Conservation (phyloP, 2,329 filamentous ascomycete genomes). For the Calonectria crousiana region DNA sequence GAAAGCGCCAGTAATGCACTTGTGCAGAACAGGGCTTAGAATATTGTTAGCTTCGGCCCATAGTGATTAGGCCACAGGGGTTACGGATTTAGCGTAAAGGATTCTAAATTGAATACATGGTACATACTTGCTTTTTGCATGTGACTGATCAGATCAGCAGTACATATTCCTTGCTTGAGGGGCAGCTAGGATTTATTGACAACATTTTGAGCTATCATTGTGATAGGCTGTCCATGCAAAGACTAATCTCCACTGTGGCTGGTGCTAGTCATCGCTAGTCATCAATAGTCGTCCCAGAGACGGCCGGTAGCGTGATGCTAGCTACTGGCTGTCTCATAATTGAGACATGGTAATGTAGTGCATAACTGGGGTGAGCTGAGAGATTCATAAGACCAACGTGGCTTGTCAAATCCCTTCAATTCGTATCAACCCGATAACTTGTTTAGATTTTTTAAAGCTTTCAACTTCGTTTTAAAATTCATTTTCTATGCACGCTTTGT, state of each 20-base stretch:
- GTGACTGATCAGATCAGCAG: too few species aligned
- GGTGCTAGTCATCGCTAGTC: background rate
- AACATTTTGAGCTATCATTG: too few species aligned
- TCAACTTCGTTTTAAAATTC: background rate
- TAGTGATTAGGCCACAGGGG: too few species aligned
- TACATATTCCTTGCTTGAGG: too few species aligned
- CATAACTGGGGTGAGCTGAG: background rate
- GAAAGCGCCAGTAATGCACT: too few species aligned
- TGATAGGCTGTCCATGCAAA: too few species aligned
- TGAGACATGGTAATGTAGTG: background rate
- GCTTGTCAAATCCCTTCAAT: background rate
- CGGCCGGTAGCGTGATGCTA: background rate
- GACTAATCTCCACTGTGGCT: background rate
- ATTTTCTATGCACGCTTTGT: background rate
- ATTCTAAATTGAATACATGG: too few species aligned
- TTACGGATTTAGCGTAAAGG: too few species aligned
- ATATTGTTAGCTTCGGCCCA: too few species aligned
- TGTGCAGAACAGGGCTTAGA: too few species aligned
- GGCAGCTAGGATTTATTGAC: too few species aligned
- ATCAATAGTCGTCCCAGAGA: background rate
- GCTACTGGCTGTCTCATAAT: background rate
- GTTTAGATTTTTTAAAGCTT: background rate
- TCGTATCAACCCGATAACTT: background rate
- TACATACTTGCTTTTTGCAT: too few species aligned
- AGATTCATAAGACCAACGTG: background rate